Percentiles rank a stretch among this genome's conserved stretches.
These are phyloP conservation scores for Nephelium lappaceum DNA, from an alignment of 345 rosid species.

Conservation along the genomic window DNA sequence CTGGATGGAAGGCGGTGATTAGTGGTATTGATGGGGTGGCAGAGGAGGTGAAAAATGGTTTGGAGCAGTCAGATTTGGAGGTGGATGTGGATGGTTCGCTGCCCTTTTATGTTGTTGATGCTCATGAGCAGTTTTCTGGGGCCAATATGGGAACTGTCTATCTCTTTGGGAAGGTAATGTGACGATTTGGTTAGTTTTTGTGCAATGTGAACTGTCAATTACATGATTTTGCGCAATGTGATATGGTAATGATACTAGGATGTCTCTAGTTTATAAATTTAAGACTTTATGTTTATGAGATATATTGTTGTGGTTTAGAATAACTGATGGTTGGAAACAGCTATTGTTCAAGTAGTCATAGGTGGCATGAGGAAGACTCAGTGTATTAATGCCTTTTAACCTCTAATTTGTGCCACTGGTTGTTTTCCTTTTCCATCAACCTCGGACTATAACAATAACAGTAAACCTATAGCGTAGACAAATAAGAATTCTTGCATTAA, in stretches of 20 bases:
- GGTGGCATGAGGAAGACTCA: not conserved
- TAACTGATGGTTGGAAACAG: too few species aligned
- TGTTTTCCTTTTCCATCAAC: not conserved
- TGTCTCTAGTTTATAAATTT: not conserved
- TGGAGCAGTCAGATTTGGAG: conserved; percentile 64
- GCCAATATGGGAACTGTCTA: conserved; percentile 77
- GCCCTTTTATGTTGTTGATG: conserved; percentile 78
- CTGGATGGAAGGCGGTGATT: conserved; percentile 79
- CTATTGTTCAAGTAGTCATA: not conserved
- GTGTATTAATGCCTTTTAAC: not conserved
- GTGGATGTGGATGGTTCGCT: conserved; percentile 69
- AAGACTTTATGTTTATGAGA: not conserved
- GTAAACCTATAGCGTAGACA: not conserved
- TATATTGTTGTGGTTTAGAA: not conserved
- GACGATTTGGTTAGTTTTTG: not conserved
- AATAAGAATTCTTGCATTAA: not conserved
- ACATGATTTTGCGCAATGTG: not conserved
- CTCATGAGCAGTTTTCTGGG: conserved; percentile 83
- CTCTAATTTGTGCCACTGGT: not conserved
- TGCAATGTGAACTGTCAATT: conserved; percentile 2
- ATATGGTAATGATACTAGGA: not conserved
- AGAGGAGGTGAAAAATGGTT: conserved; percentile 31
- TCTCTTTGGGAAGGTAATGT: conserved; percentile 89
- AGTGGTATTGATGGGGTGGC: conserved; percentile 32
- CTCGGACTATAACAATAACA: not conserved